Percentiles rank a stretch among this genome's conserved stretches.
Conservation (phyloP, 2,329 filamentous ascomycete species). For the Clarireedia paspali region DNA sequence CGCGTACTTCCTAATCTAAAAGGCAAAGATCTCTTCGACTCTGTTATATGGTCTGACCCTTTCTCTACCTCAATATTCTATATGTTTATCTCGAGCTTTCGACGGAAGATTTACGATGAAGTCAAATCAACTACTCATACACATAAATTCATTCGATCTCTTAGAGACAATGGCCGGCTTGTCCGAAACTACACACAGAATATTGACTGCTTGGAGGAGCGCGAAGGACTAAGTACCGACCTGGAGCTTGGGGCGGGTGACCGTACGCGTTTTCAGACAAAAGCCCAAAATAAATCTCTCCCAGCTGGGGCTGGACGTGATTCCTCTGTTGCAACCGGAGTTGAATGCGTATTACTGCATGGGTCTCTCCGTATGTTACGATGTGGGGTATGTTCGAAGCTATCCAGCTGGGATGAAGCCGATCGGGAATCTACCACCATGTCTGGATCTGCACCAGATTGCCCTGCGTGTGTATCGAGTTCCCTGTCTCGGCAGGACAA, state of each 20-base stretch:
- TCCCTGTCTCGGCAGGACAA: constrained; percentile 54
- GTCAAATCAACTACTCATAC: constrained; percentile 53
- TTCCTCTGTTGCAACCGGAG: constrained; percentile 22
- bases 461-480: constrained; percentile 56
- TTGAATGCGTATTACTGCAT: constrained; percentile 56
- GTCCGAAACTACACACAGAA: constrained; percentile 70
- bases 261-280: constrained; percentile 47
- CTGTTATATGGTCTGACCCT: constrained; percentile 61
- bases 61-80: constrained; percentile 64
- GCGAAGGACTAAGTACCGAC: constrained; percentile 58
- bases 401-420: constrained; percentile 52
- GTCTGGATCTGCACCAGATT: constrained; percentile 58
- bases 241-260: constrained; percentile 55
- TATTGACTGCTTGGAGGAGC: constrained; percentile 65
- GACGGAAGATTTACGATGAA: constrained; percentile 52
- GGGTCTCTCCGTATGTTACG: constrained; percentile 58
- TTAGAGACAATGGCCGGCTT: constrained; percentile 59
- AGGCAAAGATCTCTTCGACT: constrained; percentile 64
- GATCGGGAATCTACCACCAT: constrained; percentile 38
- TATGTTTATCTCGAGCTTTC: constrained; percentile 60
- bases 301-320: constrained; percentile 18
- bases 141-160: constrained; percentile 60
- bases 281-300: constrained; percentile 36
- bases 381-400: constrained; percentile 53
- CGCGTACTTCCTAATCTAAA: constrained; percentile 52